Conservation (phyloP, 176 grass and related monocot species). For the Triticum turgidum region DNA sequence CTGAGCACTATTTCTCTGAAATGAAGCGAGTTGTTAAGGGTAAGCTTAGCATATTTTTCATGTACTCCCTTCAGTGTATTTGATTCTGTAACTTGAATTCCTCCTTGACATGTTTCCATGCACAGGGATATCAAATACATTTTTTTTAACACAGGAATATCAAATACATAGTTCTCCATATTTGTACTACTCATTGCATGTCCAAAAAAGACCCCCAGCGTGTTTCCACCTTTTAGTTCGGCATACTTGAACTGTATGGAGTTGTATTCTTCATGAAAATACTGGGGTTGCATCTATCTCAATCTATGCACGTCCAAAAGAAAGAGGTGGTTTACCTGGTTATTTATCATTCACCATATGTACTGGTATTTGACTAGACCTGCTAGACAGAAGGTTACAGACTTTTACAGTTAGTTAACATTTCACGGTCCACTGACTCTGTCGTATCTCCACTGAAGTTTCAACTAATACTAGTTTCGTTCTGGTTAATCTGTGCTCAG, state of each 20-base stretch:
- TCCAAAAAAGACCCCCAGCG: background rate
- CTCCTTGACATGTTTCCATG: background rate
- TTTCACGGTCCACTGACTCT: background rate
- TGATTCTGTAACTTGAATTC: background rate
- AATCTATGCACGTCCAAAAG: background rate
- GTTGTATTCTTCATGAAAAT: background rate
- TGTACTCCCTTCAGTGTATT: conserved; percentile 2
- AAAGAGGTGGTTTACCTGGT: background rate
- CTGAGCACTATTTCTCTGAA: conserved; percentile 93
- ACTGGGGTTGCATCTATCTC: background rate
- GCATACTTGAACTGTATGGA: background rate
- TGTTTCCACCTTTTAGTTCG: background rate
- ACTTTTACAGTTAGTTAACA: background rate
- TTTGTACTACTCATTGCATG: background rate
- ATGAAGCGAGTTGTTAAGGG: conserved; percentile 73
- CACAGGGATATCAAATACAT: background rate
- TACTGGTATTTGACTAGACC: background rate
- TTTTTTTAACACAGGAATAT: background rate
- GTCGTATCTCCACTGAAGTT: background rate
- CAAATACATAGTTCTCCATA: background rate
- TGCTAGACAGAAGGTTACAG: background rate
- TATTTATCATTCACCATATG: background rate
- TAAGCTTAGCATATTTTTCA: conserved; percentile 23
- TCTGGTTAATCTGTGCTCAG: conserved; percentile 30
- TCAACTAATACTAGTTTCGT: background rate